Evolutionary conservation across 371 early-diverging fungal genomes (phyloP), one percentile per base, ranked within the genome.

Genomic region (Mucor indicus): DNA sequence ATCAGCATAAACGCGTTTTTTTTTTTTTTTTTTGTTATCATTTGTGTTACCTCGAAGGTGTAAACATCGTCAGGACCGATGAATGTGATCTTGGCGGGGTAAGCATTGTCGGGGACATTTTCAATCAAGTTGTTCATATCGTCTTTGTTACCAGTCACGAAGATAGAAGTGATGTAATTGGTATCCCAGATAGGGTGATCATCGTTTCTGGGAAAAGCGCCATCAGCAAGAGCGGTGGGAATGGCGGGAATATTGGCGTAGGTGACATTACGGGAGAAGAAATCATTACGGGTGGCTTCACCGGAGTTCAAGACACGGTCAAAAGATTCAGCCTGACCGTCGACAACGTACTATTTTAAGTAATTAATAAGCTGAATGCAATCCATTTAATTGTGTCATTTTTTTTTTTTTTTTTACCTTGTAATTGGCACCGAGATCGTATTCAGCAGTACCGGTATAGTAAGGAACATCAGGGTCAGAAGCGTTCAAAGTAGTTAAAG

Each of bases 111-210:
- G 38, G 48, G 38, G 4, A 67, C 64, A 8, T 41, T 61, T 27
- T 44, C 25, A 35, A 75, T 50, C 17, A 75, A 53, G 10, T 53
- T 16, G 7, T 64, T 16, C 60, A 75, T 64, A 4, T 55, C 36
- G 2, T 33, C 38, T 9, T 45, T 37, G 19, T 67, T 39, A 8
- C 65, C 79, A 20, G 50, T 64, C 37, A 76, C 60, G 38, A 75
- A 77, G 44, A 80, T 51, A 30, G 71, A 63, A 33, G 81, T 75
- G 43, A 80, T 69, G 60, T 78, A 80, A 52, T 80, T 80, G 38
- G 53, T 48, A 49, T 80, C 79, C 54, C 75, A 80, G 27, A 72
- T 48, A 15, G 75, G 44, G 27, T 71, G 50, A 48, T 60, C 52
- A 15, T 60, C 68, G 12, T 64, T 60, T 41, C 75, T 73, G 13